A percentile compares a stretch with the other conserved stretches of the same genome.
Evolutionary conservation across 805 yeast genomes (phyloP).

Genomic region (Wickerhamomyces tratensis): DNA sequence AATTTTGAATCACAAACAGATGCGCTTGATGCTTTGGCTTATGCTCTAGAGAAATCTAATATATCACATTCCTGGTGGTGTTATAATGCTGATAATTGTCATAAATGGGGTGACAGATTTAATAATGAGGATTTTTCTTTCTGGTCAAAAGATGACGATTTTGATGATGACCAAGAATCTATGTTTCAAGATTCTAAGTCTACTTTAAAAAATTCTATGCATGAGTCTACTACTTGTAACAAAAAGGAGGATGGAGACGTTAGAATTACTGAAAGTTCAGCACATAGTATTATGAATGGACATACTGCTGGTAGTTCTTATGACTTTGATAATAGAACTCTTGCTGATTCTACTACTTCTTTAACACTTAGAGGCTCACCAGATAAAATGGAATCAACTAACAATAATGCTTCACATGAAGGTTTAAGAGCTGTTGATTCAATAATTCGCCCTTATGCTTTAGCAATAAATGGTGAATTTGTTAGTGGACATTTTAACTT

Average conservation of each 20-base stretch:
- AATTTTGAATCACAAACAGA: constrained; percentile 64
- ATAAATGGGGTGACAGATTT: constrained; percentile 88
- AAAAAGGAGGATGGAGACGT: constrained; percentile 1
- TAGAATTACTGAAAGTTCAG: constrained; percentile 10
- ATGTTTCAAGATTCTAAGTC: background rate
- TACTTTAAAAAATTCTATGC: background rate
- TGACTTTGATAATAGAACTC: background rate
- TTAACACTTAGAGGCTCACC: background rate
- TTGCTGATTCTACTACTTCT: background rate
- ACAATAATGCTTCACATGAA: constrained; percentile 16
- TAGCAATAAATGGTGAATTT: constrained; percentile 53
- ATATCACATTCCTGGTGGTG: constrained; percentile 82
- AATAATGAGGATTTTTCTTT: constrained; percentile 90
- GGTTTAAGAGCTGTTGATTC: constrained; percentile 76
- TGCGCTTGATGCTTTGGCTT: constrained; percentile 76
- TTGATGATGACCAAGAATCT: constrained; percentile 1
- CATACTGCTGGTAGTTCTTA: too few species aligned
- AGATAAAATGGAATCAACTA: background rate
- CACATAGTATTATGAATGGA: background rate
- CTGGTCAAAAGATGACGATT: constrained; percentile 59
- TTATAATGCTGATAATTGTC: constrained; percentile 63
- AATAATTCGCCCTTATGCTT: constrained; percentile 67
- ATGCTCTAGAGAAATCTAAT: constrained; percentile 67
- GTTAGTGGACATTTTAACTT: constrained; percentile 50
- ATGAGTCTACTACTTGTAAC: background rate